phyloP scores from a whole-genome alignment of 352 stramenopile genomes.

The Phytophthora sp. region DNA sequence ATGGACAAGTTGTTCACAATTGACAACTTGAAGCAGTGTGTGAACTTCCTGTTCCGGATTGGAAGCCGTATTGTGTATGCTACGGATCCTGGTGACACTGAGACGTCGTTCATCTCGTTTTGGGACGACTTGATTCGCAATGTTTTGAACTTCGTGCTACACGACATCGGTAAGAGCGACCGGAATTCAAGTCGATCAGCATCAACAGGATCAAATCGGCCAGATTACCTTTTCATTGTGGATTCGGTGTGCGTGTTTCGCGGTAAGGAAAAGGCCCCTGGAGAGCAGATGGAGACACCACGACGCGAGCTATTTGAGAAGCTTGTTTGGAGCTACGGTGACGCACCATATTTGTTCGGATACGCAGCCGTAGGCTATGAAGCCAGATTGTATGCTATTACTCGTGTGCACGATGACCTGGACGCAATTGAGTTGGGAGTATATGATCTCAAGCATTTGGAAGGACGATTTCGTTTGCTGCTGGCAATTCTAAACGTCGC shows the following conservation, averaged over 20 bases:
- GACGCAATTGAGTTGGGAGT: too few species aligned
- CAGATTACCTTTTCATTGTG: too few species aligned
- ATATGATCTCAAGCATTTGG: too few species aligned
- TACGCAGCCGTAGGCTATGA: too few species aligned
- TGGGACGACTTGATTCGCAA: conserved; percentile 25
- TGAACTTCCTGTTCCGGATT: conserved; percentile 21
- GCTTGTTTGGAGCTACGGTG: conserved; percentile 35
- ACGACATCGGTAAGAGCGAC: conserved; percentile 26
- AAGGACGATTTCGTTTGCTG: too few species aligned
- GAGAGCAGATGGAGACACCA: conserved; percentile 25
- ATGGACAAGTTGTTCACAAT: conserved; percentile 33
- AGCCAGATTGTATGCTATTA: too few species aligned
- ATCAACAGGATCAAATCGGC: too few species aligned
- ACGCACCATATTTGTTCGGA: conserved; percentile 40
- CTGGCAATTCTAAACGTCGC: too few species aligned
- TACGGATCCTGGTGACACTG: conserved; percentile 24
- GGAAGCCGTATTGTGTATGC: conserved; percentile 23
- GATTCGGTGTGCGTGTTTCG: conserved; percentile 29
- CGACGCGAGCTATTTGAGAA: conserved; percentile 32
- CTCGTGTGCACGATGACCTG: too few species aligned
- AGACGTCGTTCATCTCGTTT: conserved; percentile 33
- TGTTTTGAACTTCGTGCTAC: conserved; percentile 24
- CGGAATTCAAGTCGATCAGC: conserved; percentile 29
- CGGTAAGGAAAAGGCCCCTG: conserved; percentile 22
- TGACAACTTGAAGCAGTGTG: conserved; percentile 21